Percentiles rank a stretch among this genome's conserved stretches.
phyloP scores from a whole-genome alignment of 1,284 basidiomycete species.

The Marasmius fiardii region DNA sequence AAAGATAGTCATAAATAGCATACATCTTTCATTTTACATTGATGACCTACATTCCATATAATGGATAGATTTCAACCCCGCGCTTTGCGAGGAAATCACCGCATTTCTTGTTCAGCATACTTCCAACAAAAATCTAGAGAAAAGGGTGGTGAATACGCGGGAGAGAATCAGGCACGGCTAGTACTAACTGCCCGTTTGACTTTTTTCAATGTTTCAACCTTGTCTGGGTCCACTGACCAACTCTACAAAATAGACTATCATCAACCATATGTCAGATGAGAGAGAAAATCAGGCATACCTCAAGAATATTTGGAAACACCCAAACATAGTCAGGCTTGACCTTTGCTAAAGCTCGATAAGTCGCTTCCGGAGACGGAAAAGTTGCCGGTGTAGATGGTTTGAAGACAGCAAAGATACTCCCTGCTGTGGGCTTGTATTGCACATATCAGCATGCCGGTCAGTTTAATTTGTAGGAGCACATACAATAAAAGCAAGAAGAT shows the following conservation, averaged over 20 bases:
- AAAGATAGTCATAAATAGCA: neutral
- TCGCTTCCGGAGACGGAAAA: conserved; percentile 6
- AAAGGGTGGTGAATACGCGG: neutral
- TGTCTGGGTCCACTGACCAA: conserved; percentile 13
- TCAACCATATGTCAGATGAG: neutral
- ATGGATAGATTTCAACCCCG: conserved; percentile 3
- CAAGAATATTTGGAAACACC: conserved; percentile 5
- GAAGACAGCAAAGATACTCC: conserved; percentile 10
- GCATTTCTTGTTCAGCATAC: conserved; percentile 16
- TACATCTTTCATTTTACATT: neutral
- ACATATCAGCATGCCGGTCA: neutral
- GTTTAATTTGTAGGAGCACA: neutral
- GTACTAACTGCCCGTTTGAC: neutral
- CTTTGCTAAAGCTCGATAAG: conserved; percentile 3
- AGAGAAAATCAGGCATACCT: neutral
- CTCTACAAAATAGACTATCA: conserved; percentile 2
- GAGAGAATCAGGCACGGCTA: neutral
- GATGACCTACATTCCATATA: conserved; percentile 18
- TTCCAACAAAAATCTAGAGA: conserved; percentile 17
- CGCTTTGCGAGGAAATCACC: conserved; percentile 14
- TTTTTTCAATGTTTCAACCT: conserved; percentile 3
- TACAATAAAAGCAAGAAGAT: conserved; percentile 12
- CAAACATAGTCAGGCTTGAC: conserved; percentile 10
- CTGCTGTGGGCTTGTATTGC: conserved; percentile 5
- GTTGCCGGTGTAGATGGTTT: conserved; percentile 7